phyloP scores from a whole-genome alignment of 2,329 filamentous ascomycete species.

The Fusarium sp. region DNA sequence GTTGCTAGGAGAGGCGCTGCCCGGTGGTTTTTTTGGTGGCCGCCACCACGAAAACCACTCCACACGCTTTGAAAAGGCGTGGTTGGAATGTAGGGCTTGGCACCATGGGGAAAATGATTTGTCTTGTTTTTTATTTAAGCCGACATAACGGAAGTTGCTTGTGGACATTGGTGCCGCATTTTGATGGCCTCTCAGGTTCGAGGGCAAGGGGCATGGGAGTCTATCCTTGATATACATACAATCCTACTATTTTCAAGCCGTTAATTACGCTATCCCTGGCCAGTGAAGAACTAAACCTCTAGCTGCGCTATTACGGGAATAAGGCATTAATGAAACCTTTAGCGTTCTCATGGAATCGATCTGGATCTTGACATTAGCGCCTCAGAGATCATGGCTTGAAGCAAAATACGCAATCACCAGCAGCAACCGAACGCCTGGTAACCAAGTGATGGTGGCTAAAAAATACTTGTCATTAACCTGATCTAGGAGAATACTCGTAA shows the following conservation, averaged over 20 bases:
- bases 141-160: conserved; percentile 10
- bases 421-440: not conserved
- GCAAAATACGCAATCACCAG: not conserved
- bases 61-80: not conserved
- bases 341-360: not conserved
- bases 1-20: conserved; percentile 31
- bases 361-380: not conserved
- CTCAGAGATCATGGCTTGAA: not conserved
- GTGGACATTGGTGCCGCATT: conserved; percentile 20
- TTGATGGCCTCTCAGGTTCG: conserved; percentile 1
- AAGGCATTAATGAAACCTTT: not conserved
- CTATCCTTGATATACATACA: conserved; percentile 30
- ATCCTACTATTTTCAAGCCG: conserved; percentile 23
- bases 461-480: conserved; percentile 27
- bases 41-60: not conserved
- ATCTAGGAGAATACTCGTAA: conserved; percentile 29
- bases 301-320: not conserved
- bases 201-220: conserved; percentile 18
- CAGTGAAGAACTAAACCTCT: not conserved
- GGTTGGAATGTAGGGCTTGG: conserved; percentile 7
- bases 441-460: conserved; percentile 13
- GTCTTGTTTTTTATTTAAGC: conserved; percentile 7
- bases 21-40: conserved; percentile 15
- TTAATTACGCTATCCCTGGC: not conserved
- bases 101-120: not conserved